Evolutionary conservation across 1,284 basidiomycete genomes (phyloP).

Genomic region (Sphagnurus paluster): DNA sequence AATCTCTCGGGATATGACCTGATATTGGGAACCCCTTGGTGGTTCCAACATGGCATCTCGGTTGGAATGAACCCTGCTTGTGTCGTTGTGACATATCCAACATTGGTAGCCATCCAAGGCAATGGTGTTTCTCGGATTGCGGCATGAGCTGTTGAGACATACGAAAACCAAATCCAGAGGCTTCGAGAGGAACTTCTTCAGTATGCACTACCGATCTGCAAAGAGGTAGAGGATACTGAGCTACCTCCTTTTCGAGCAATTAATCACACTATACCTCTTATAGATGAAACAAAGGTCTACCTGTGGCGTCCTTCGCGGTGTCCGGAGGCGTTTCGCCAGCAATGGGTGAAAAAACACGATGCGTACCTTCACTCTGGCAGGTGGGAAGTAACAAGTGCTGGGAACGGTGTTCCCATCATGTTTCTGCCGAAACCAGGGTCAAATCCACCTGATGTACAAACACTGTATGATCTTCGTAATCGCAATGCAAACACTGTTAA

Average conservation of each 20-base stretch:
- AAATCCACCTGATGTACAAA: neutral
- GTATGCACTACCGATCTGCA: conserved; percentile 26
- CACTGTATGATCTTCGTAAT: conserved; percentile 24
- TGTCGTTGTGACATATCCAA: conserved; percentile 21
- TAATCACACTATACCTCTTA: conserved; percentile 34
- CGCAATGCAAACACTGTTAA: conserved; percentile 21
- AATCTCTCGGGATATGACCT: conserved; percentile 33
- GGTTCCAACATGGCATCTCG: conserved; percentile 28
- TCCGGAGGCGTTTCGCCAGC: conserved; percentile 25
- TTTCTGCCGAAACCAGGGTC: conserved; percentile 16
- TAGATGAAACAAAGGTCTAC: conserved; percentile 29
- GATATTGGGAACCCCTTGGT: conserved; percentile 32
- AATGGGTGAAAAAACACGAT: conserved; percentile 27
- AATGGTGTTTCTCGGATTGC: conserved; percentile 19
- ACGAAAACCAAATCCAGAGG: conserved; percentile 19
- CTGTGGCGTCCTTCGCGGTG: conserved; percentile 28
- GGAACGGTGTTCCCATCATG: conserved; percentile 36
- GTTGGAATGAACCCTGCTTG: conserved; percentile 21
- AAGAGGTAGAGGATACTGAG: conserved; percentile 20
- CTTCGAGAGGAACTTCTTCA: conserved; percentile 17
- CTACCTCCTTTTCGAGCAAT: conserved; percentile 32
- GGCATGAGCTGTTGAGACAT: conserved; percentile 15
- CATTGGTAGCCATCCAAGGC: conserved; percentile 21
- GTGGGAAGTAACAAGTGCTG: conserved; percentile 26
- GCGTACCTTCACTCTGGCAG: conserved; percentile 25